Evolutionary conservation across 2,329 filamentous ascomycete species (phyloP), one percentile per base, ranked within the genome.

Genomic region (Curvularia spicifera): DNA sequence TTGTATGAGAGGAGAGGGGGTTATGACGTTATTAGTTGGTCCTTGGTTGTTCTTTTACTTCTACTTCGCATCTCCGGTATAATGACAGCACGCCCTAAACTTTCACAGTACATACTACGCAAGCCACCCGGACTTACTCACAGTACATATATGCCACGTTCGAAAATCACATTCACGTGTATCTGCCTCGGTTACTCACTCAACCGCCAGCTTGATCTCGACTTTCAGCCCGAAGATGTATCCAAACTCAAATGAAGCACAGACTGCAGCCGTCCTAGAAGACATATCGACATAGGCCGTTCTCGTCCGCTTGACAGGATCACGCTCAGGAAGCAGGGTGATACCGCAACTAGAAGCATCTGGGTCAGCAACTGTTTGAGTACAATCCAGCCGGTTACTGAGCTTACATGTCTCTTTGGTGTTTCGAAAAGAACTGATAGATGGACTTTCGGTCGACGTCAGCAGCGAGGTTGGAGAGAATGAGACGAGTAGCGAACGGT

Each of bases 401-500:
- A 4, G 57, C 67, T 64, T 60, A 72, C 71, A 69, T 59, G 0
- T 67, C 48, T n/a, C 18, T 56, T 10, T 33, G 42, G 42, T 64
- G 64, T 6, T 60, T 46, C 20, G 24, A 39, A 58, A 74, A 68
- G 18, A 65, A 52, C 2, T 45, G 10, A 9, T 51, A 33, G 1
- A 74, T 22, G 12, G 68, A 68, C 8, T 67, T 50, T 29, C 49
- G 50, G 3, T 61, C 62, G 10, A 65, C 67, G 39, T 53, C 63
- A 4, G 68, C 68, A n/a, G 72, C 71, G 20, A 75, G 57, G 20
- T 73, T 72, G 6, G 64, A 64, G 7, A 73, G 55, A 15, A 73
- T 53, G 5, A 75, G 53, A 13, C 66, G 64, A 18, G 53, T 28
- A 6, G 56, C 51, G 0, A 67, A 47, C 24, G 49, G 56, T 2